phyloP scores from a whole-genome alignment of 106 monocot species.

The Dioscorea alata region DNA sequence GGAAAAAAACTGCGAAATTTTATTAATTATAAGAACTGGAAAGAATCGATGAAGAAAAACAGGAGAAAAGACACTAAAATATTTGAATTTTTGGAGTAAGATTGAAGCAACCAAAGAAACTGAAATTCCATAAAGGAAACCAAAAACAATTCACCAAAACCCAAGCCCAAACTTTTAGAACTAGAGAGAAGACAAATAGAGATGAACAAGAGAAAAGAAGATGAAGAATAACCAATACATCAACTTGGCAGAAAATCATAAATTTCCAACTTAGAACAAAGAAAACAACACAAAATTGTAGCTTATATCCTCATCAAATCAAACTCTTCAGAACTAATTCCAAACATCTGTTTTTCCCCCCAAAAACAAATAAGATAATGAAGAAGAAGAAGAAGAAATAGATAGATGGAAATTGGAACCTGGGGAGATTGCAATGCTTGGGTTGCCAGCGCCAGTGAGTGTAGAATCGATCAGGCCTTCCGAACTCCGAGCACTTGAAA shows the following conservation, averaged over 20 bases:
- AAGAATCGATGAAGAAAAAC: too few species aligned
- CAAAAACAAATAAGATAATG: not conserved
- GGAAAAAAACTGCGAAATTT: too few species aligned
- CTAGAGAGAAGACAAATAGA: too few species aligned
- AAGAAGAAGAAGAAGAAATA: not conserved
- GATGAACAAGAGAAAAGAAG: not conserved
- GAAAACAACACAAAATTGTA: not conserved
- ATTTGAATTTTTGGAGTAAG: too few species aligned
- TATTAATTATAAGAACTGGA: too few species aligned
- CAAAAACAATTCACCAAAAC: too few species aligned
- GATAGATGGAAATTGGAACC: conserved; percentile 18
- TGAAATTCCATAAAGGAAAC: too few species aligned
- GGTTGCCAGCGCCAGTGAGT: conserved; percentile 73
- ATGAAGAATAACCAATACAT: not conserved
- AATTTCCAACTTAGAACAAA: not conserved
- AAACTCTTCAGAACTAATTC: not conserved
- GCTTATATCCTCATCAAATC: not conserved
- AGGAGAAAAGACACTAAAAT: too few species aligned
- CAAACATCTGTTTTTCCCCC: not conserved
- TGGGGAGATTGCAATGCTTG: conserved; percentile 38
- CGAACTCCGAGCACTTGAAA: conserved; percentile 64
- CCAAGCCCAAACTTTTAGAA: too few species aligned
- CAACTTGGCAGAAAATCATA: not conserved
- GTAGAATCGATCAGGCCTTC: conserved; percentile 44
- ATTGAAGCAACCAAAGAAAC: too few species aligned